Percentiles rank a stretch among this genome's conserved stretches.
Conservation (phyloP, 176 grass and related monocot genomes). For the Cocos nucifera region DNA sequence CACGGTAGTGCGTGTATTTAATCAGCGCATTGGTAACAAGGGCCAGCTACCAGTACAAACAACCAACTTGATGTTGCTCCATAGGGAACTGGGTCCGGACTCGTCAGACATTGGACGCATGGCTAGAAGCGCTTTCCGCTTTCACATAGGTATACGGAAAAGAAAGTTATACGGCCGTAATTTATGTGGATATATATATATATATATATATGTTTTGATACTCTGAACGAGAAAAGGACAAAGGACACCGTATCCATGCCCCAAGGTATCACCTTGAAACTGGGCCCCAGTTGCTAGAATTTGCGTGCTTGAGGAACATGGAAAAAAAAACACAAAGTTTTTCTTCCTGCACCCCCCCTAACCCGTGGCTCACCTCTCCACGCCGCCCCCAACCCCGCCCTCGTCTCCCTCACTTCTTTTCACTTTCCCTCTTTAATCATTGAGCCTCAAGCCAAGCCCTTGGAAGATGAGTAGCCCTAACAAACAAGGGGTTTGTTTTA, state of each 20-base stretch:
- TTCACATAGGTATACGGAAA: too few relatives aligned
- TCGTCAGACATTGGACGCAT: too few relatives aligned
- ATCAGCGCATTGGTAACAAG: not conserved
- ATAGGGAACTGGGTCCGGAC: not conserved
- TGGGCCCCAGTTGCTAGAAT: too few relatives aligned
- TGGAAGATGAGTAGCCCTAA: not conserved
- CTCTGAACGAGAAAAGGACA: too few relatives aligned
- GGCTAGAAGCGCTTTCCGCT: too few relatives aligned
- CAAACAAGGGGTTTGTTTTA: not conserved
- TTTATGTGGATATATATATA: too few relatives aligned
- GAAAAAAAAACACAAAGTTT: too few relatives aligned
- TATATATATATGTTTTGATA: too few relatives aligned
- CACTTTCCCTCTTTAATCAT: conserved; percentile 14
- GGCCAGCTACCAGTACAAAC: not conserved
- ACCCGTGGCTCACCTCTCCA: not conserved
- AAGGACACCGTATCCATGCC: too few relatives aligned
- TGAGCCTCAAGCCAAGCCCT: conserved; percentile 8
- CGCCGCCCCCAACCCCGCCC: not conserved
- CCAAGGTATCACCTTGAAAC: not conserved
- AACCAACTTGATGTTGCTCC: not conserved
- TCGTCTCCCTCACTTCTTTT: not conserved
- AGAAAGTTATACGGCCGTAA: too few relatives aligned
- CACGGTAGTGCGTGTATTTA: not conserved
- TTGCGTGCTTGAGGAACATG: too few relatives aligned
- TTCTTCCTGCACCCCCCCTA: not conserved